Base-by-base conservation (phyloP, 257 asterid genomes). In the Oldenlandia corymbosa region DNA sequence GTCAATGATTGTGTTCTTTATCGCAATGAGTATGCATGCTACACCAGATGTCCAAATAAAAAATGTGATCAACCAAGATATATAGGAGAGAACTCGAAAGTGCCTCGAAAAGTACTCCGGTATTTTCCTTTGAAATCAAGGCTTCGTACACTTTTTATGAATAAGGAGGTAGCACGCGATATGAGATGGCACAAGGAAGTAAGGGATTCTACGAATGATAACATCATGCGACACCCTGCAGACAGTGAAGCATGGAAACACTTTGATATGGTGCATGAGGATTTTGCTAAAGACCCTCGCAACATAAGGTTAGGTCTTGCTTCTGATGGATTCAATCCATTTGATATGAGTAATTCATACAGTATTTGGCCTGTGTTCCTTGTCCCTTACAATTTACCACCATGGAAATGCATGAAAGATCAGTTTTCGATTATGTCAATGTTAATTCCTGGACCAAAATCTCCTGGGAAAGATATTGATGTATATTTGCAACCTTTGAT, bases 181-280 rank as follows among this genome's bases (percentile, higher is more conserved):
- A 73, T 68, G 67, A 68, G 51, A 13, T 62, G 77, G 73, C 62
- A 68, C 37, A 46, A 62, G 8, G 57, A 68, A 9, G 18, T 28
- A 6, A 1, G 23, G 10, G 9, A 49, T 64, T n/a, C n/a, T n/a
- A n/a, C n/a, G n/a, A 64, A 64, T 30, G 51, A 28, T 41, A 24
- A 7, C 1, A 3, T 0, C 23, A 61, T 61, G 30, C 30, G 64
- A 9, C 63, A 61, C 43, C 73, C 54, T 1, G 1, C 11, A 2
- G 55, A 61, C 17, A 14, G 21, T 23, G 18, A 60, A 24, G 1
- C 26, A 10, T 34, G 43, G 28, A 58, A 34, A n/a, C 24, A 58
- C 4, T 58, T 58, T n/a, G 26, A 16, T n/a, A 31, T 1, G 47
- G 17, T 34, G 5, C 27, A 30, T 16, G 48, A 16, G n/a, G 31